Evolutionary conservation across 2,329 filamentous ascomycete genomes (phyloP).

Genomic region (Mariannaea elegans): DNA sequence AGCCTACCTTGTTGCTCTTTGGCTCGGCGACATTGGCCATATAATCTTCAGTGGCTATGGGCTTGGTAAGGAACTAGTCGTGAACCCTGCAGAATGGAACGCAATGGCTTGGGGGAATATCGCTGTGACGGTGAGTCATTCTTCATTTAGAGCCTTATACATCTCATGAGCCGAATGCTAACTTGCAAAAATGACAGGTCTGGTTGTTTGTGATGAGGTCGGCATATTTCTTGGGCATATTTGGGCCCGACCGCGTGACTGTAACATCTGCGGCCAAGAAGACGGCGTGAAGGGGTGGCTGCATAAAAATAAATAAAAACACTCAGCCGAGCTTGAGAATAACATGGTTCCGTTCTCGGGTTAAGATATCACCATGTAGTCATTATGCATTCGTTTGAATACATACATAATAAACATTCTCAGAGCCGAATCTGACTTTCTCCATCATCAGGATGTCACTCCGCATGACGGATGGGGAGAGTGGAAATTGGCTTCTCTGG

Average conservation of each 20-base stretch:
- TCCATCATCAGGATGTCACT: too few species aligned
- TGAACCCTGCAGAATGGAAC: conserved; percentile 70
- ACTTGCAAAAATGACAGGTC: not conserved
- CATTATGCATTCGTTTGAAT: too few species aligned
- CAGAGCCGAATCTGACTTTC: too few species aligned
- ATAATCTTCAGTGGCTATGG: conserved; percentile 67
- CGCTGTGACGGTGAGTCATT: conserved; percentile 64
- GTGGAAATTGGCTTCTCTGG: too few species aligned
- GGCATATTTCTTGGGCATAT: conserved; percentile 66
- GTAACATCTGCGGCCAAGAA: conserved; percentile 36
- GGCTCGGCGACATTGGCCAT: conserved; percentile 74
- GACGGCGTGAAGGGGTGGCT: conserved; percentile 26
- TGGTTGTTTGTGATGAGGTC: conserved; percentile 64
- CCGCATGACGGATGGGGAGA: not conserved
- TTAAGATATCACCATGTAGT: too few species aligned
- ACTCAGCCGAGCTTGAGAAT: too few species aligned
- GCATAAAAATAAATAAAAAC: too few species aligned
- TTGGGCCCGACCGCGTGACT: conserved; percentile 58
- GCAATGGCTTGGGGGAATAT: conserved; percentile 78
- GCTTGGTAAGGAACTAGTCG: conserved; percentile 63
- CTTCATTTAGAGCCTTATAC: not conserved
- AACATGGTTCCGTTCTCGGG: too few species aligned
- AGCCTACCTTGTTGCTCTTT: conserved; percentile 72
- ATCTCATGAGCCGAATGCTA: not conserved
- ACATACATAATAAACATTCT: too few species aligned